phyloP scores from a whole-genome alignment of 495 filamentous ascomycete genomes.

The Amniculicola lignicola region DNA sequence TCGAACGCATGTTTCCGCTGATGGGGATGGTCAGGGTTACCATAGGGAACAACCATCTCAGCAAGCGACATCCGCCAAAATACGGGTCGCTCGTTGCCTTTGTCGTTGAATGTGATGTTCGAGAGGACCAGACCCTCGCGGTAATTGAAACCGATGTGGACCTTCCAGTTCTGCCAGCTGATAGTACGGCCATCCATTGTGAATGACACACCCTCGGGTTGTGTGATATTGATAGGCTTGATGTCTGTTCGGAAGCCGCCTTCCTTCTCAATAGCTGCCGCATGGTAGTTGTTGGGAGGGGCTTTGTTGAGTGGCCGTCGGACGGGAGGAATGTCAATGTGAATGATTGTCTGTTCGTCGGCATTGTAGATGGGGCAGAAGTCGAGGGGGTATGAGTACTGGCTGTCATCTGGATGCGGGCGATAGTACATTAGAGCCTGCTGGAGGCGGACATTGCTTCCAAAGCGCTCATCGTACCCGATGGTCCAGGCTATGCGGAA shows the following conservation, averaged over 20 bases:
- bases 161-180: slow-evolving; percentile 92
- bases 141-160: slow-evolving; percentile 95
- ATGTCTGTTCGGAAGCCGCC: slow-evolving; percentile 76
- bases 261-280: slow-evolving; percentile 65
- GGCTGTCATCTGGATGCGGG: slow-evolving; percentile 78
- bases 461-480: slow-evolving; percentile 89
- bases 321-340: slow-evolving; percentile 83
- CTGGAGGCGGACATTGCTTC: slow-evolving; percentile 74
- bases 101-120: slow-evolving; percentile 89
- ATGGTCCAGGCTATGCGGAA: slow-evolving; percentile 79
- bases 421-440: slow-evolving; percentile 97
- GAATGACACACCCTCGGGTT: slow-evolving; percentile 93
- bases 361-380: slow-evolving; percentile 93
- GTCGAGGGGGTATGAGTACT: slow-evolving; percentile 89
- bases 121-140: slow-evolving; percentile 90
- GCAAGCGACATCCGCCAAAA: slow-evolving; percentile 92
- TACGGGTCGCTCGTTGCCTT: slow-evolving; percentile 71
- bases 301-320: slow-evolving; percentile 74
- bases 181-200: slow-evolving; percentile 72
- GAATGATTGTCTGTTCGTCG: slow-evolving; percentile 76
- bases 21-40: slow-evolving; percentile 88
- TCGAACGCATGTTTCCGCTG: slow-evolving; percentile 95
- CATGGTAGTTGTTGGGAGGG: slow-evolving; percentile 75
- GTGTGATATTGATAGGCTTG: slow-evolving; percentile 93
- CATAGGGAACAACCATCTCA: slow-evolving; percentile 97